phyloP scores from a whole-genome alignment of 805 yeast species.

The Yamadazyma endophytica region DNA sequence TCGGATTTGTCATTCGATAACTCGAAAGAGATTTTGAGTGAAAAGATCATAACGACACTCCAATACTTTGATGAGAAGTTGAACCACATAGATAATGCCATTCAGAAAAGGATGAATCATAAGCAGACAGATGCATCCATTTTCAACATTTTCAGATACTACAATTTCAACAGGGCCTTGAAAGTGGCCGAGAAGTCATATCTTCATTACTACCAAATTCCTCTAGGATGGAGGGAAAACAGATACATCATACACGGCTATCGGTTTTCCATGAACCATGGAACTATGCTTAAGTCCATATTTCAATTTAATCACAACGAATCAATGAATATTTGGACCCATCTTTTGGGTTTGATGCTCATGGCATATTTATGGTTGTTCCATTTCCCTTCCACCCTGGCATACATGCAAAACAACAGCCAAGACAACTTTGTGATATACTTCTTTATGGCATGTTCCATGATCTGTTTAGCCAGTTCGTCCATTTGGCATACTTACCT shows the following conservation, averaged over 20 bases:
- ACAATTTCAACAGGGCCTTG: conserved; percentile 37
- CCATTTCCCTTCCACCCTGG: conserved; percentile 61
- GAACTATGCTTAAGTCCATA: conserved; percentile 56
- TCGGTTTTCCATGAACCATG: conserved; percentile 67
- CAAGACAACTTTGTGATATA: conserved; percentile 49
- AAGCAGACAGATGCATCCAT: conserved; percentile 23
- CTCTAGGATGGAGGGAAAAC: conserved; percentile 92
- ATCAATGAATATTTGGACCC: conserved; percentile 92
- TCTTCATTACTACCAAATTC: conserved; percentile 81
- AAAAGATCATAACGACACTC: conserved; percentile 38
- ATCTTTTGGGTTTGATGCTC: conserved; percentile 62
- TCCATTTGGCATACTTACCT: conserved; percentile 90
- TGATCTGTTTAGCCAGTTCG: conserved; percentile 75
- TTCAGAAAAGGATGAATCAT: conserved; percentile 29
- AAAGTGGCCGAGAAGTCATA: conserved; percentile 35
- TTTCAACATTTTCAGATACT: conserved; percentile 31
- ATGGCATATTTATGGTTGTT: conserved; percentile 52
- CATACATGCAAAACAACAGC: conserved; percentile 42
- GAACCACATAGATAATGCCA: conserved; percentile 32
- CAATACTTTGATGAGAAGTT: conserved; percentile 40
- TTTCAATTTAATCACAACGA: conserved; percentile 72
- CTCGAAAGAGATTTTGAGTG: conserved; percentile 25
- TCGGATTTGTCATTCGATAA: conserved; percentile 10
- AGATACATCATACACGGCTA: conserved; percentile 81
- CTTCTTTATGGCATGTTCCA: conserved; percentile 64